A percentile compares a stretch with the other conserved stretches of the same genome.
phyloP scores from a whole-genome alignment of 208 protist genomes.

The Crithidia acanthocephali region DNA sequence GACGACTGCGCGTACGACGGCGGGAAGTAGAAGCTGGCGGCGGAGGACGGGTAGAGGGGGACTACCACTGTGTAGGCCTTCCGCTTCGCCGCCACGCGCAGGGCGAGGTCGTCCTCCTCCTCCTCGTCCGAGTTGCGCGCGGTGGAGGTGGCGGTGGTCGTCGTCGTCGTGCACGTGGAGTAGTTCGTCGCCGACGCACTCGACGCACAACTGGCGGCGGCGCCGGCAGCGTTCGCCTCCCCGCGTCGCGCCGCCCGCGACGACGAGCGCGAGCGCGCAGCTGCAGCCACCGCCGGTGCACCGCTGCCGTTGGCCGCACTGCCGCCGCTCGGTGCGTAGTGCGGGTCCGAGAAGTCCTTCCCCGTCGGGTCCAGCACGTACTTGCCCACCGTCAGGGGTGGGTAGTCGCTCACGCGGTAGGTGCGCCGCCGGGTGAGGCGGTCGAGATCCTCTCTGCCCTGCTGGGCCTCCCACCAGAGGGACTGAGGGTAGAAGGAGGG shows the following conservation, averaged over 20 bases:
- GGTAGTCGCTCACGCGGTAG: constrained; percentile 46
- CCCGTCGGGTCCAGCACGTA: constrained; percentile 75
- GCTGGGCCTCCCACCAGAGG: constrained; percentile 59
- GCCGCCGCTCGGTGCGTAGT: constrained; percentile 41
- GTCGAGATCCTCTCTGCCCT: constrained; percentile 62
- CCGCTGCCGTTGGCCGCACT: background rate
- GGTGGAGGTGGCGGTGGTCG: constrained; percentile 9
- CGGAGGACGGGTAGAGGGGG: constrained; percentile 61
- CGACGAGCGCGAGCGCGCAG: constrained; percentile 25
- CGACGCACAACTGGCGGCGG: constrained; percentile 10
- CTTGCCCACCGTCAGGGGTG: constrained; percentile 69
- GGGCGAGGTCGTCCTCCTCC: constrained; percentile 18
- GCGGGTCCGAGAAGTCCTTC: constrained; percentile 82
- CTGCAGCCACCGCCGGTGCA: background rate
- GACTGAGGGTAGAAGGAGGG: constrained; percentile 71
- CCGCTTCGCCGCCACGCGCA: constrained; percentile 11
- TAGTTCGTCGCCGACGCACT: constrained; percentile 19
- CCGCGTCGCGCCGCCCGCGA: constrained; percentile 17
- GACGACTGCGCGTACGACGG: constrained; percentile 56
- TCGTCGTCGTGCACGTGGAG: constrained; percentile 26
- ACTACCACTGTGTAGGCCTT: constrained; percentile 57
- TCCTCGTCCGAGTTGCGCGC: constrained; percentile 18
- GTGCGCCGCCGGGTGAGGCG: constrained; percentile 47
- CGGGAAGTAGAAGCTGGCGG: constrained; percentile 80
- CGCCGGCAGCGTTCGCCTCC: constrained; percentile 1